Percentiles rank a stretch among this genome's conserved stretches.
Evolutionary conservation across 2,329 filamentous ascomycete genomes (phyloP).

Genomic region (Hypocrella siamensis): DNA sequence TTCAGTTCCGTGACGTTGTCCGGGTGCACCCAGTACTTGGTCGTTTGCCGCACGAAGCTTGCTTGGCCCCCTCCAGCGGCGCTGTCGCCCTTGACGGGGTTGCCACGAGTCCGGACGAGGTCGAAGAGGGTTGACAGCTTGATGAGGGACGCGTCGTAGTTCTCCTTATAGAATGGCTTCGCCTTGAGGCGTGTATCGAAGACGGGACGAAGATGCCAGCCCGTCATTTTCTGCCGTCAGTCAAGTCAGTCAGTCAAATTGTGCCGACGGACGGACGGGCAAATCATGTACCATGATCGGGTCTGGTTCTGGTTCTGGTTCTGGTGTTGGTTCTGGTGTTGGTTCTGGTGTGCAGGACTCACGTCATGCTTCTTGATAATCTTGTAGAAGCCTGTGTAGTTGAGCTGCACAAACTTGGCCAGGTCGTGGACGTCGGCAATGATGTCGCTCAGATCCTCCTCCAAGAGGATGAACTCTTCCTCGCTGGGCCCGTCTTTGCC

Average conservation of each 20-base stretch:
- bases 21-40: constrained; percentile 98
- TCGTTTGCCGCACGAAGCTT: constrained; percentile 92
- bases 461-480: constrained; percentile 84
- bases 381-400: constrained; percentile 98
- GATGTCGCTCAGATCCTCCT: constrained; percentile 91
- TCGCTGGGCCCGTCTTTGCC: constrained; percentile 52
- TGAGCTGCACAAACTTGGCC: constrained; percentile 94
- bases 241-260: too few species aligned
- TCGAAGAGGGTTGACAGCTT: constrained; percentile 94
- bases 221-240: constrained; percentile 86
- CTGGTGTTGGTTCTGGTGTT: too few species aligned
- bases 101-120: constrained; percentile 79
- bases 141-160: constrained; percentile 91
- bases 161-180: constrained; percentile 97
- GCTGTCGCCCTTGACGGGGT: constrained; percentile 83
- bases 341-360: constrained; percentile 17
- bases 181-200: constrained; percentile 89
- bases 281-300: too few species aligned
- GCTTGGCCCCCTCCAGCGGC: constrained; percentile 82
- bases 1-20: constrained; percentile 98
- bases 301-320: too few species aligned
- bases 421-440: constrained; percentile 97
- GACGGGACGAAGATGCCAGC: constrained; percentile 86
- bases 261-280: too few species aligned
- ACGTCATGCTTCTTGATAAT: constrained; percentile 99